A percentile compares a stretch with the other conserved stretches of the same genome.
These are phyloP conservation scores for Pichia exigua DNA, from an alignment of 805 yeast species.

Conservation along the genomic window DNA sequence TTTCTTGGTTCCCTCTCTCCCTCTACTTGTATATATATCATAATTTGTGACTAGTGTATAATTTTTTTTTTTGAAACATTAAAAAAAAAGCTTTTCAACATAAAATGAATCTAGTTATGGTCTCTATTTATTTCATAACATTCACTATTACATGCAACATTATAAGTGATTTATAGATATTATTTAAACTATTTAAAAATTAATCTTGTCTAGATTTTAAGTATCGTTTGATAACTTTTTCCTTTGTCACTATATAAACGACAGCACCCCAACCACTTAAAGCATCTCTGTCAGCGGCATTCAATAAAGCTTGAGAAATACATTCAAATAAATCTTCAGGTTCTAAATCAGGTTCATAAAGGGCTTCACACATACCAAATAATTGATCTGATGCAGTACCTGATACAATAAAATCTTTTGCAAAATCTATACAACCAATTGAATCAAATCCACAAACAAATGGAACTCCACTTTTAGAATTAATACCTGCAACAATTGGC, in stretches of 20 bases:
- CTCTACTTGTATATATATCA: neutral
- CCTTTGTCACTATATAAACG: constrained; percentile 86
- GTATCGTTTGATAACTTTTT: constrained; percentile 78
- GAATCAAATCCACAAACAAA: constrained; percentile 92
- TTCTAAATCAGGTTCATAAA: constrained; percentile 88
- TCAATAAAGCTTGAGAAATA: constrained; percentile 84
- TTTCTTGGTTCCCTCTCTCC: too few species aligned
- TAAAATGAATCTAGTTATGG: too few species aligned
- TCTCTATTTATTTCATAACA: neutral
- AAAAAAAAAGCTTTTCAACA: too few species aligned
- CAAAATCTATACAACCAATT: constrained; percentile 93
- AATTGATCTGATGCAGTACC: constrained; percentile 97
- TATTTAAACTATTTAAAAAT: constrained; percentile 6
- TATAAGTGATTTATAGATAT: too few species aligned
- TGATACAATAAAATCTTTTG: constrained; percentile 87
- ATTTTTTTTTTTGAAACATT: too few species aligned
- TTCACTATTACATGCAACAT: neutral
- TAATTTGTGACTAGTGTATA: neutral
- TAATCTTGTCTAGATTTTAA: constrained; percentile 95
- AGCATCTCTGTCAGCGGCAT: constrained; percentile 96
- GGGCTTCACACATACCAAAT: constrained; percentile 96
- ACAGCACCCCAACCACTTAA: constrained; percentile 98
- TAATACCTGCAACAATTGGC: constrained; percentile 92
- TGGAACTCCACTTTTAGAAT: constrained; percentile 75
- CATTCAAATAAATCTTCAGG: constrained; percentile 96